phyloP scores from a whole-genome alignment of 768 basidiomycete species.

The Leucocoprinus sp. region DNA sequence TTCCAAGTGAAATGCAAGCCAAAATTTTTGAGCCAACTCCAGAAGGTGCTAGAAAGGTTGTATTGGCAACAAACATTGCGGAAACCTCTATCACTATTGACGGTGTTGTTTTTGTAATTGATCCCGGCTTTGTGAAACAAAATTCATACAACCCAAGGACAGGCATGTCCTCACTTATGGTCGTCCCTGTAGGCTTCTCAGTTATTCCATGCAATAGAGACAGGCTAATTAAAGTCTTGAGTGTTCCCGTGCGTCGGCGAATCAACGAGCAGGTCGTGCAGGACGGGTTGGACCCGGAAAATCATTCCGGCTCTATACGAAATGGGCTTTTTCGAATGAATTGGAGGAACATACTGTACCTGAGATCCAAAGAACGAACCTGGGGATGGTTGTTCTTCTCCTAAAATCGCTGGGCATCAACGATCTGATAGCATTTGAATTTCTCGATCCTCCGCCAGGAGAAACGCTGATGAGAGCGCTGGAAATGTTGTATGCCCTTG shows the following conservation, averaged over 20 bases:
- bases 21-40: slow-evolving; percentile 99
- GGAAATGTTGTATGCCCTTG: slow-evolving; percentile 89
- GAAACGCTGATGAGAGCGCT: slow-evolving; percentile 95
- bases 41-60: slow-evolving; percentile 92
- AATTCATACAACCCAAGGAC: slow-evolving; percentile 98
- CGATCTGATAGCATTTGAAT: slow-evolving; percentile 96
- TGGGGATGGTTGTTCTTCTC: slow-evolving; percentile 90
- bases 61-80: slow-evolving; percentile 98
- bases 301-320: slow-evolving; percentile 96
- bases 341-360: slow-evolving; percentile 96
- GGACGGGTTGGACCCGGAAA: slow-evolving; percentile 98
- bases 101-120: slow-evolving; percentile 98
- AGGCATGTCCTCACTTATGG: slow-evolving; percentile 94
- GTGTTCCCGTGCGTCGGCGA: slow-evolving; percentile 97
- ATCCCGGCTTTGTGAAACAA: slow-evolving; percentile 99
- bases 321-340: slow-evolving; percentile 96
- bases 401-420: slow-evolving; percentile 98
- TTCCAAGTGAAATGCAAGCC: slow-evolving; percentile 99
- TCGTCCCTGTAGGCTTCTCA: slow-evolving; percentile 70
- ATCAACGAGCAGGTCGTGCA: slow-evolving; percentile 93
- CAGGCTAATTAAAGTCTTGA: slow-evolving; percentile 18
- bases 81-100: slow-evolving; percentile 99
- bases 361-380: slow-evolving; percentile 97
- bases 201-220: not conserved
- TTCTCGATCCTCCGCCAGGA: slow-evolving; percentile 95